These are phyloP conservation scores for Trametes cubensis DNA, from an alignment of 768 basidiomycete genomes.

Conservation along the genomic window DNA sequence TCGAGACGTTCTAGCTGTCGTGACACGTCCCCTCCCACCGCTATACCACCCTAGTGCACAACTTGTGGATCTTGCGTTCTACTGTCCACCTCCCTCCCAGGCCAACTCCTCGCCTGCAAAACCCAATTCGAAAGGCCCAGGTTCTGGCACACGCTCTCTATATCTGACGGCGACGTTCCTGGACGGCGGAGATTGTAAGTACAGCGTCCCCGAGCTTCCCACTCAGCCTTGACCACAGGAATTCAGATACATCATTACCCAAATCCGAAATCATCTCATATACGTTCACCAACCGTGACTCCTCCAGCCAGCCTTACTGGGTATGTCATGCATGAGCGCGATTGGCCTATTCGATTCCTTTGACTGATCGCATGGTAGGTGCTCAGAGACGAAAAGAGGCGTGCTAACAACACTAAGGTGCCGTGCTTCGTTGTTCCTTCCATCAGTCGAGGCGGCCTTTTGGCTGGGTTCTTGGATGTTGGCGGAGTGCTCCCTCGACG, in stretches of 20 bases:
- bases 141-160: constrained; percentile 36
- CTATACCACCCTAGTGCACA: constrained; percentile 41
- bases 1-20: constrained; percentile 39
- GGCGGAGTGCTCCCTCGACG: constrained; percentile 44
- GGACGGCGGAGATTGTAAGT: constrained; percentile 66
- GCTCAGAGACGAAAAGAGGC: constrained; percentile 26
- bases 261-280: constrained; percentile 41
- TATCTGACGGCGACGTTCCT: constrained; percentile 56
- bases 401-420: constrained; percentile 48
- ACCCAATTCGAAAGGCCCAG: constrained; percentile 25
- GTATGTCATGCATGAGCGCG: constrained; percentile 31
- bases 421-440: constrained; percentile 49
- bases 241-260: constrained; percentile 38
- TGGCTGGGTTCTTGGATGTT: constrained; percentile 51
- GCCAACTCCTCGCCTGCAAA: constrained; percentile 33
- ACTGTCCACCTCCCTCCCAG: constrained; percentile 27
- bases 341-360: neutral
- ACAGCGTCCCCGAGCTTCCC: neutral
- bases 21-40: constrained; percentile 48
- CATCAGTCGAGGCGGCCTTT: constrained; percentile 39
- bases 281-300: constrained; percentile 30
- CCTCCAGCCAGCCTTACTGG: constrained; percentile 40
- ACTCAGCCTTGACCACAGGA: neutral
- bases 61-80: constrained; percentile 51
- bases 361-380: constrained; percentile 1